Evolutionary conservation across 768 basidiomycete species (phyloP).

Genomic region (Phallus indusiatus): DNA sequence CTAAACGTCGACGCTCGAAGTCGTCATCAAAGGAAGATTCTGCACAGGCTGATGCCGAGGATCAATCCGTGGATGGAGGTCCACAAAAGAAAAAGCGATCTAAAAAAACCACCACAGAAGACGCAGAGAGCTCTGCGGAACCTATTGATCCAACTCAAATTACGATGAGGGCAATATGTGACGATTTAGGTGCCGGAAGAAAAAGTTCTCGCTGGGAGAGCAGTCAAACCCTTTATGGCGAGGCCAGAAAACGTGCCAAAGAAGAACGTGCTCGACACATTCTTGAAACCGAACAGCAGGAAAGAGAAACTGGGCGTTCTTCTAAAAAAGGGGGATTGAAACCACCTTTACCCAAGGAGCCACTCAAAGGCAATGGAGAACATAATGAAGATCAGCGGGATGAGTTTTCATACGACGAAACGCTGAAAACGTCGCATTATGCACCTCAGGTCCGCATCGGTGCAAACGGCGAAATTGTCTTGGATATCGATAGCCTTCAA

Average conservation of each 20-base stretch:
- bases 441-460: conserved; percentile 84
- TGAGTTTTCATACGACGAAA: conserved; percentile 57
- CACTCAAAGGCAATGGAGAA: conserved; percentile 18
- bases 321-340: background rate
- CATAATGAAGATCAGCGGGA: conserved; percentile 39
- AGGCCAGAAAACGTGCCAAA: conserved; percentile 56
- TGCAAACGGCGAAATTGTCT: conserved; percentile 76
- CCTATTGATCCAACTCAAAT: conserved; percentile 63
- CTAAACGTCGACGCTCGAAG: background rate
- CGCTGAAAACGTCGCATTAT: conserved; percentile 57
- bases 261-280: conserved; percentile 49
- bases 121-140: background rate
- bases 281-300: conserved; percentile 39
- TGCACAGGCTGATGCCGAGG: background rate
- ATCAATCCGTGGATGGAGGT: background rate
- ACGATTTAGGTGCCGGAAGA: conserved; percentile 69
- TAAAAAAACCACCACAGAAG: background rate
- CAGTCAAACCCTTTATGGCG: conserved; percentile 58
- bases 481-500: conserved; percentile 78
- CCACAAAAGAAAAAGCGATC: background rate
- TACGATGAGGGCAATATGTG: conserved; percentile 77
- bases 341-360: conserved; percentile 12
- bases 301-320: background rate
- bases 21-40: background rate
- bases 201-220: conserved; percentile 69